Evolutionary conservation across 225 moss, liverwort and hornwort species (phyloP), one percentile per base, ranked within the genome.

Genomic region (Lunularia cruciata): DNA sequence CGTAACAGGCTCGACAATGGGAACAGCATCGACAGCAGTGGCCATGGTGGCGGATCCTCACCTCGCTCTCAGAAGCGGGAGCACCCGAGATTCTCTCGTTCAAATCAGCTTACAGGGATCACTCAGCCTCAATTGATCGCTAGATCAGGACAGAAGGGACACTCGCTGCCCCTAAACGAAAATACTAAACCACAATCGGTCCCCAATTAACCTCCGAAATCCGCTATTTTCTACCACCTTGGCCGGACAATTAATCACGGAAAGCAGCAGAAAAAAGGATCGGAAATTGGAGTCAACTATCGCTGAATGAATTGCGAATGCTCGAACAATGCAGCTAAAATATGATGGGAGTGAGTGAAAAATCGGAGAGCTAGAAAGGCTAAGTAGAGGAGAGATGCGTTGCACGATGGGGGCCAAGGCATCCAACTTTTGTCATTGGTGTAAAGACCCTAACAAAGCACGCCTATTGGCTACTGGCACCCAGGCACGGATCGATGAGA

Each of bases 401-500:
- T 19, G 58, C 57, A 22, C 57, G 74, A 27, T 57, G 47, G 77
- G 58, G 73, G 65, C 37, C 54, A 36, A 8, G 19, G 53, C 46
- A 12, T 49, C 23, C 63, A 20, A 60, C 61, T 82, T 78, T 78
- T 39, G 46, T 66, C 63, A 75, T 61, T 67, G 75, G 71, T 60
- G 74, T 60, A 59, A 43, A 54, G 45, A 34, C 63, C 66, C 16
- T 58, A 30, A 67, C 25, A 77, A 60, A 68, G 63, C 75, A 56
- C 56, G 77, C 63, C 70, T 72, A 78, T 83, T 83, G 78, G 82
- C 37, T 6, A 72, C 72, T 15, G 49, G 71, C 57, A 65, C 45
- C 47, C 5, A 58, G 82, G 68, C 78, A 82, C 75, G 78, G 82
- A 83, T 83, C 82, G 82, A 72, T 40, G 58, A 69, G 27, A 6